Conservation (phyloP, 148 eudicot genomes). For the Diospyros lotus region DNA sequence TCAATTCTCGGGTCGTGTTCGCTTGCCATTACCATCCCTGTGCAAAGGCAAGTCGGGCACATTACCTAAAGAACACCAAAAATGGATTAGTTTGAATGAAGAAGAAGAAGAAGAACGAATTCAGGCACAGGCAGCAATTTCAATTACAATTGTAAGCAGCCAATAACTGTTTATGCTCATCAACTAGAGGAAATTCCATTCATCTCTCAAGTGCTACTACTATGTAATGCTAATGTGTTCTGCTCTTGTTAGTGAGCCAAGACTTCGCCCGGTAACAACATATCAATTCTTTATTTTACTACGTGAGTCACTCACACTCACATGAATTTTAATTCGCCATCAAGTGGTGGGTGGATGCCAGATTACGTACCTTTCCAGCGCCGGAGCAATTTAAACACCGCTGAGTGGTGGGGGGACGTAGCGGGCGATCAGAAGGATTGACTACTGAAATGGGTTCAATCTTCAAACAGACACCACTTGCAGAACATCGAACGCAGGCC, state of each 20-base stretch:
- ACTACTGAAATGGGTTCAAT: constrained; percentile 68
- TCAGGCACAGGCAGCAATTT: too few species aligned
- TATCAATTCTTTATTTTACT: not conserved
- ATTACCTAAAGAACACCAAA: constrained; percentile 47
- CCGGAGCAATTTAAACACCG: constrained; percentile 90
- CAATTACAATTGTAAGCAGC: not conserved
- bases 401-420: constrained; percentile 65
- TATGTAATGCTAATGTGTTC: not conserved
- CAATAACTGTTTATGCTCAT: not conserved
- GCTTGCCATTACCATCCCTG: constrained; percentile 91
- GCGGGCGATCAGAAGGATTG: constrained; percentile 47
- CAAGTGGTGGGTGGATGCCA: not conserved
- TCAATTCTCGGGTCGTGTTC: constrained; percentile 79
- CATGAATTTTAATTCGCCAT: not conserved
- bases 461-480: constrained; percentile 75
- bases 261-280: not conserved
- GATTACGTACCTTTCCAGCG: constrained; percentile 69
- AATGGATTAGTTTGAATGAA: not conserved
- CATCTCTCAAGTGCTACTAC: not conserved
- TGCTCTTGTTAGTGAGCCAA: not conserved
- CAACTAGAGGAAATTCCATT: not conserved
- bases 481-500: constrained; percentile 89
- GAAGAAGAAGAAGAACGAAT: not conserved
- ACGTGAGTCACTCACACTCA: not conserved
- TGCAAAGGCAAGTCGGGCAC: constrained; percentile 95